A percentile compares a stretch with the other conserved stretches of the same genome.
phyloP scores from a whole-genome alignment of 1,284 basidiomycete genomes.

The Sphaerobolus stellatus region DNA sequence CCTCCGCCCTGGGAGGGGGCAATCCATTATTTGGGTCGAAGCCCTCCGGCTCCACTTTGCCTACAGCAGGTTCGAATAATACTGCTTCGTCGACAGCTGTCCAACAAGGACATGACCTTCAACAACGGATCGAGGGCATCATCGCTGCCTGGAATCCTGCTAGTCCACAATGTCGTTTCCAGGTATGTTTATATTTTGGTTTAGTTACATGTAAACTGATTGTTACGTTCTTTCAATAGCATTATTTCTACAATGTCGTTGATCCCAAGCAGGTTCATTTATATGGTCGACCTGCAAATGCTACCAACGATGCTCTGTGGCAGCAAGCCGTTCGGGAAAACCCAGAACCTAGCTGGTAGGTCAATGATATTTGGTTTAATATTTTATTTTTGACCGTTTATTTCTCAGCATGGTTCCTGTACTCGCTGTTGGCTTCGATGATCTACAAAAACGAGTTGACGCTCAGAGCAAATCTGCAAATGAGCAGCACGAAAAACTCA shows the following conservation, averaged over 20 bases:
- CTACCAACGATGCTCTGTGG: slow-evolving; percentile 76
- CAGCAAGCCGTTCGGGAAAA: slow-evolving; percentile 80
- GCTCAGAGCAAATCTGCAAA: slow-evolving; percentile 71
- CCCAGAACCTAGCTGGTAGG: slow-evolving; percentile 77
- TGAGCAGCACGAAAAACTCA: slow-evolving; percentile 70
- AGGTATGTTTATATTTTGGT: slow-evolving; percentile 49
- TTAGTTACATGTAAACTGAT: slow-evolving; percentile 1
- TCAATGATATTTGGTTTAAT: slow-evolving; percentile 12
- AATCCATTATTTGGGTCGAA: neutral
- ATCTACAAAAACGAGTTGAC: slow-evolving; percentile 77
- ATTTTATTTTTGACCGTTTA: neutral
- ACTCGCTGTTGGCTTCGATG: slow-evolving; percentile 79
- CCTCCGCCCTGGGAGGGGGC: too few species aligned
- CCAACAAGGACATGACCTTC: slow-evolving; percentile 12
- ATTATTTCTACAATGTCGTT: slow-evolving; percentile 86
- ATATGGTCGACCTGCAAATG: slow-evolving; percentile 75
- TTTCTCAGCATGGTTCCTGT: slow-evolving; percentile 74
- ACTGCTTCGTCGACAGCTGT: neutral
- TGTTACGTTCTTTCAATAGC: slow-evolving; percentile 44
- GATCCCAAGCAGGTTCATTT: slow-evolving; percentile 67
- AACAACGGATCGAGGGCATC: slow-evolving; percentile 65
- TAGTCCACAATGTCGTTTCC: slow-evolving; percentile 76
- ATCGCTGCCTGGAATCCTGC: slow-evolving; percentile 71
- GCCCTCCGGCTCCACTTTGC: neutral
- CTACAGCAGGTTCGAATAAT: too few species aligned